Conservation (phyloP, 306 rosid species). For the Cyclanthera cordifolia region DNA sequence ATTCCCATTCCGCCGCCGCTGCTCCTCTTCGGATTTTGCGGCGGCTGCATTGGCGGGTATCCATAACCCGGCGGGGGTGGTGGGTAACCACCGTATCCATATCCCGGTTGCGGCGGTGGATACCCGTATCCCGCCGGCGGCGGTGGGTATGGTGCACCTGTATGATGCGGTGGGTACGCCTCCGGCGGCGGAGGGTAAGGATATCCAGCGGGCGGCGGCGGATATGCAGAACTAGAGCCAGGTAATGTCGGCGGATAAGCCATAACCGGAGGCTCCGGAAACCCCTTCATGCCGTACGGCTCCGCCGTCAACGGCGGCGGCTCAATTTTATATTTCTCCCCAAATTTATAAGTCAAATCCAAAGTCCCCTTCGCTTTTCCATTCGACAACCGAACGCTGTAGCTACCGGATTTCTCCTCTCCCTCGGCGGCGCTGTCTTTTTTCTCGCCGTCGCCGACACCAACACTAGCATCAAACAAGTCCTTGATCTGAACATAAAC, state of each 20-base stretch:
- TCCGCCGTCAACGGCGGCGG: background rate
- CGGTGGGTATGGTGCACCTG: background rate
- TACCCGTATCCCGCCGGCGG: background rate
- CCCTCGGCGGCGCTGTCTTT: background rate
- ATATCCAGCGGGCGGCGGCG: slow-evolving; percentile 2
- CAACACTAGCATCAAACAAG: slow-evolving; percentile 16
- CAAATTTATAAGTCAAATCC: slow-evolving; percentile 31
- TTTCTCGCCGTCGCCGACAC: too few relatives aligned
- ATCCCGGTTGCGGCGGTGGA: slow-evolving; percentile 13
- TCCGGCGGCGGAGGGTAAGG: slow-evolving; percentile 10
- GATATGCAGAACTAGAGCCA: slow-evolving; percentile 14
- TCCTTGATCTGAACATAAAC: slow-evolving; percentile 19
- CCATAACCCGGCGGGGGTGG: slow-evolving; percentile 14
- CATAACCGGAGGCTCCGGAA: slow-evolving; percentile 9
- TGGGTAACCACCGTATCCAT: slow-evolving; percentile 21
- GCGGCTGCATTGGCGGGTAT: background rate
- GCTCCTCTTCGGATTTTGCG: slow-evolving; percentile 17
- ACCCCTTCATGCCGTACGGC: slow-evolving; percentile 28
- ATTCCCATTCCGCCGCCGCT: slow-evolving; percentile 17
- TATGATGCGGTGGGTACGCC: background rate
- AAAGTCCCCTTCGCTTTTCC: slow-evolving; percentile 31
- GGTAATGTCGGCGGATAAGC: slow-evolving; percentile 28
- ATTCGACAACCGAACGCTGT: slow-evolving; percentile 18
- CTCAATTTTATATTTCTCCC: slow-evolving; percentile 27
- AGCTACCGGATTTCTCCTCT: slow-evolving; percentile 11